Conservation (phyloP, 1,284 basidiomycete species). For the Apiotrichum gamsii region DNA sequence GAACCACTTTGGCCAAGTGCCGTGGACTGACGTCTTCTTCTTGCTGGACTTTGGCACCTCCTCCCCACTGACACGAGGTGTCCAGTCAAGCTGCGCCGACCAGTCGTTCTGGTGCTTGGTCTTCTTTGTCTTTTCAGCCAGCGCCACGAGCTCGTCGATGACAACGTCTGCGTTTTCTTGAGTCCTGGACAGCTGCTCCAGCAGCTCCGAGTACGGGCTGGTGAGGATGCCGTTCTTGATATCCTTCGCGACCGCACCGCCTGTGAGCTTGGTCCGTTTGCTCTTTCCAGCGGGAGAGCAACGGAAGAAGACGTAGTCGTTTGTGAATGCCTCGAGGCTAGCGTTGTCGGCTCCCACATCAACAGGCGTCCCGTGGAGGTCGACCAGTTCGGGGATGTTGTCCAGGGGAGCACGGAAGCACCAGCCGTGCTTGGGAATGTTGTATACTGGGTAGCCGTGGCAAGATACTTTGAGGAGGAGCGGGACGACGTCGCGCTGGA, state of each 20-base stretch:
- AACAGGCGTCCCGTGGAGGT: conserved; percentile 30
- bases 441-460: conserved; percentile 42
- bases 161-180: not conserved
- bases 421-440: conserved; percentile 42
- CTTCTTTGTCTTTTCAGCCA: conserved; percentile 16
- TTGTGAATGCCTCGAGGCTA: conserved; percentile 19
- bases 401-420: conserved; percentile 41
- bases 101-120: not conserved
- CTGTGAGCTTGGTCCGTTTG: conserved; percentile 8
- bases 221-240: conserved; percentile 23
- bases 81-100: conserved; percentile 15
- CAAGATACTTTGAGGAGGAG: conserved; percentile 41
- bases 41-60: not conserved
- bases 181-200: conserved; percentile 9
- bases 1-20: conserved; percentile 83
- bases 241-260: conserved; percentile 13
- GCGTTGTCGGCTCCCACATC: conserved; percentile 24
- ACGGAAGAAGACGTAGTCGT: conserved; percentile 34
- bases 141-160: conserved; percentile 9
- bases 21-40: conserved; percentile 7
- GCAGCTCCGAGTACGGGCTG: conserved; percentile 22
- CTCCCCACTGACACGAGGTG: not conserved
- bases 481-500: conserved; percentile 35
- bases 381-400: conserved; percentile 21
- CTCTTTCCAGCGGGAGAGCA: conserved; percentile 4